These are phyloP conservation scores for Cercospora janseana DNA, from an alignment of 2,329 filamentous ascomycete species.

Conservation along the genomic window DNA sequence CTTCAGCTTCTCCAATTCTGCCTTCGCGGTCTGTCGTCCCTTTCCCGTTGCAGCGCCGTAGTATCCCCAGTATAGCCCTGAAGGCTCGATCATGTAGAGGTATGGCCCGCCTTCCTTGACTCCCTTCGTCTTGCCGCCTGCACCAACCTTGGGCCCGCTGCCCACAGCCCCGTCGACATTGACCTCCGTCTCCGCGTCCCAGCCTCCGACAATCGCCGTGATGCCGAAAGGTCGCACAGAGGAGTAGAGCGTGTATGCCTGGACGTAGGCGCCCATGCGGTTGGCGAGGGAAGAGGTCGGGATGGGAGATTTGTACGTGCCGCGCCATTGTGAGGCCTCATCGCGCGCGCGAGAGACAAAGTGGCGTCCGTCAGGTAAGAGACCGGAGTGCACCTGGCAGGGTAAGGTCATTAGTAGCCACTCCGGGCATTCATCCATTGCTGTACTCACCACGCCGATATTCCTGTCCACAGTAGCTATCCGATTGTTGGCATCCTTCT, in stretches of 20 bases:
- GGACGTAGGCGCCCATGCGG: constrained; percentile 92
- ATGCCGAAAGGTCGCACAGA: constrained; percentile 96
- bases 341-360: constrained; percentile 92
- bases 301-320: constrained; percentile 92
- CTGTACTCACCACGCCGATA: constrained; percentile 75
- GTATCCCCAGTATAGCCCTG: constrained; percentile 97
- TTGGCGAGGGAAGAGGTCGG: constrained; percentile 82
- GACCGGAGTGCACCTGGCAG: constrained; percentile 80
- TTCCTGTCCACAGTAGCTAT: constrained; percentile 94
- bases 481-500: constrained; percentile 92
- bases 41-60: constrained; percentile 97
- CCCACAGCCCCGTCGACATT: constrained; percentile 91
- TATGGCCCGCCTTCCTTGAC: constrained; percentile 83
- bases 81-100: constrained; percentile 99
- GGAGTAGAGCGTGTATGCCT: constrained; percentile 96
- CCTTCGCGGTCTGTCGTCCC: constrained; percentile 93
- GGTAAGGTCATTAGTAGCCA: constrained; percentile 14
- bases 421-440: not conserved
- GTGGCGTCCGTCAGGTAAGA: constrained; percentile 91
- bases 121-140: constrained; percentile 75
- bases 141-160: constrained; percentile 70
- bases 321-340: constrained; percentile 87
- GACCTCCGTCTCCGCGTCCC: constrained; percentile 82
- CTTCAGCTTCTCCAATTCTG: constrained; percentile 96
- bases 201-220: constrained; percentile 88